Conservation (phyloP, 2,329 filamentous ascomycete genomes). For the Nothophoma quercina region DNA sequence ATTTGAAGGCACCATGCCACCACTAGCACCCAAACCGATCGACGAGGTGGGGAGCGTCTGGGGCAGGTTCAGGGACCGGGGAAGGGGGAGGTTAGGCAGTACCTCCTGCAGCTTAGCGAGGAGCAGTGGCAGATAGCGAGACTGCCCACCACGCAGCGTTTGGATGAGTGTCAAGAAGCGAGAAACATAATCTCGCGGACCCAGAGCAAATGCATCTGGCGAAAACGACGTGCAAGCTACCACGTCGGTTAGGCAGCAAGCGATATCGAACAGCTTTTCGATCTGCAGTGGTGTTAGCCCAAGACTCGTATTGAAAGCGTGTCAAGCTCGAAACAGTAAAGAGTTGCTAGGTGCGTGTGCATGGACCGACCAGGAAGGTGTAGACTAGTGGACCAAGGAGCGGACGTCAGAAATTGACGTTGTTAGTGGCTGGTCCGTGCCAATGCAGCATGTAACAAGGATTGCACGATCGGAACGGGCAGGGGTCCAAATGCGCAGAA, state of each 20-base stretch:
- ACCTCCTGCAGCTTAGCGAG: constrained; percentile 78
- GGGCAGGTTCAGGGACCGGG: constrained; percentile 44
- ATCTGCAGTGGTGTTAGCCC: constrained; percentile 59
- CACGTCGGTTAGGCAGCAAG: constrained; percentile 75
- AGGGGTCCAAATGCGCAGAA: constrained; percentile 24
- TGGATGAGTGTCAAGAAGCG: constrained; percentile 72
- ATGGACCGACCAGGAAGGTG: constrained; percentile 24
- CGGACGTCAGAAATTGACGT: constrained; percentile 41
- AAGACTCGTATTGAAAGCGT: constrained; percentile 19
- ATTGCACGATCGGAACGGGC: constrained; percentile 25
- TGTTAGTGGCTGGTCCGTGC: constrained; percentile 32
- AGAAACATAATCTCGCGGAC: constrained; percentile 75
- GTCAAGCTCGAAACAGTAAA: constrained; percentile 25
- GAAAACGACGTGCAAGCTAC: constrained; percentile 69
- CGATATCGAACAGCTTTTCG: constrained; percentile 81
- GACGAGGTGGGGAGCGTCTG: constrained; percentile 37
- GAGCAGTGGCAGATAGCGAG: constrained; percentile 79
- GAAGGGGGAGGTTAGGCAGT: constrained; percentile 60
- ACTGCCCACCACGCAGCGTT: constrained; percentile 75
- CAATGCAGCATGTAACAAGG: constrained; percentile 32
- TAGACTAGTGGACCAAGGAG: constrained; percentile 26
- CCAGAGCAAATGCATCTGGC: constrained; percentile 60
- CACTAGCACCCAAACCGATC: constrained; percentile 35
- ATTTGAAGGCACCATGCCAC: constrained; percentile 41
- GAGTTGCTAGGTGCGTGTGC: constrained; percentile 21